These are phyloP conservation scores for Cupressus sempervirens DNA, from an alignment of 75 land plant genomes.

Conservation along the genomic window DNA sequence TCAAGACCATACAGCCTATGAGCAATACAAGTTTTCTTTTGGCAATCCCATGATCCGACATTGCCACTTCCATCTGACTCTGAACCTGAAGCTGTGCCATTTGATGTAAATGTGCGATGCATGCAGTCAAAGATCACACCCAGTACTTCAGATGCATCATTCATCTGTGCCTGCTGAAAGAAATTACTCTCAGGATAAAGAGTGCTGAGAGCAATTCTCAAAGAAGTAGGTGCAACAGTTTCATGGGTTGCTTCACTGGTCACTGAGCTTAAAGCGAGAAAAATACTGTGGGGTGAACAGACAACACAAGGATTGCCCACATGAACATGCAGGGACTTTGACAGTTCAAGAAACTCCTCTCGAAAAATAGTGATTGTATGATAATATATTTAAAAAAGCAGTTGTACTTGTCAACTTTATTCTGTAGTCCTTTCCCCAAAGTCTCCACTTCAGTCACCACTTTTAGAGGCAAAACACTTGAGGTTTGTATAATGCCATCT, in stretches of 20 bases:
- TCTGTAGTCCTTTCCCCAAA: no score
- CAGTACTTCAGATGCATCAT: slow-evolving; percentile 94
- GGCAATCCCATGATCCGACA: slow-evolving; percentile 70
- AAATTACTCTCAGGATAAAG: background rate
- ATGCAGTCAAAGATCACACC: slow-evolving; percentile 83
- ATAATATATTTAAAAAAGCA: slow-evolving; percentile 90
- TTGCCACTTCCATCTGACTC: slow-evolving; percentile 49
- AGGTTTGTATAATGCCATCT: no score
- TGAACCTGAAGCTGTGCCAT: slow-evolving; percentile 31
- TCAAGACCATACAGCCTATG: slow-evolving; percentile 85
- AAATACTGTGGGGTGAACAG: no score
- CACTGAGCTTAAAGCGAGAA: no score
- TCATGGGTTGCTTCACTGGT: no score
- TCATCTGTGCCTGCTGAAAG: slow-evolving; percentile 81
- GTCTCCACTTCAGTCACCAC: no score
- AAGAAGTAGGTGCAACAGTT: no score
- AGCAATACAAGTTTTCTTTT: slow-evolving; percentile 55
- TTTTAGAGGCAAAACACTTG: no score
- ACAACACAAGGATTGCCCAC: slow-evolving; percentile 67
- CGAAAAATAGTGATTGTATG: slow-evolving; percentile 79
- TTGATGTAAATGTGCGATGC: slow-evolving; percentile 54
- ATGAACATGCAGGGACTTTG: slow-evolving; percentile 56
- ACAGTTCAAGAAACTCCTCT: slow-evolving; percentile 58
- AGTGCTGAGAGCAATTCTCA: background rate
- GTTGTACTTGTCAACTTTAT: slow-evolving; percentile 88